These are phyloP conservation scores for Ochromonas danica DNA, from an alignment of 108 stramenopile species.

Conservation along the genomic window DNA sequence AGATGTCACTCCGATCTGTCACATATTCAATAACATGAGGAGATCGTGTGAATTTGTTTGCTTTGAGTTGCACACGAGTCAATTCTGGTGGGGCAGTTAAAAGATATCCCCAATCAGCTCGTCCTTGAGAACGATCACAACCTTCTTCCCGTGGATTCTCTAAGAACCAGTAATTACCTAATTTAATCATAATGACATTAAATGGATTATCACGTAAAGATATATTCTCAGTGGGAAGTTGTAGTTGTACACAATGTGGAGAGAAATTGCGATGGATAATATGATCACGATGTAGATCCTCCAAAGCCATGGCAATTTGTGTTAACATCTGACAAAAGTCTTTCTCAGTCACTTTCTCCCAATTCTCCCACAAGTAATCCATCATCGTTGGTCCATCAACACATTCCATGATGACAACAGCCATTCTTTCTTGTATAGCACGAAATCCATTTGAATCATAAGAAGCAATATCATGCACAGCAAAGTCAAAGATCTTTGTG, in stretches of 20 bases:
- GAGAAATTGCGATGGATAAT: background rate
- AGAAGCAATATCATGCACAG: background rate
- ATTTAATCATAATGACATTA: background rate
- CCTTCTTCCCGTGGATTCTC: background rate
- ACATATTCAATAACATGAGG: background rate
- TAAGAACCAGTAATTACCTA: constrained; percentile 5
- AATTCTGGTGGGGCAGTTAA: background rate
- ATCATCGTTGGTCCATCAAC: background rate
- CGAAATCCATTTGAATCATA: background rate
- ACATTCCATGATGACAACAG: background rate
- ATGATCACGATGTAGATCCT: background rate
- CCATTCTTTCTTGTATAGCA: background rate
- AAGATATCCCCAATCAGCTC: constrained; percentile 1
- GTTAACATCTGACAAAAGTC: background rate
- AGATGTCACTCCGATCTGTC: background rate
- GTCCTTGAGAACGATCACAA: background rate
- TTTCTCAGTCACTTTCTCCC: background rate
- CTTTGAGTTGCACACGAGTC: background rate
- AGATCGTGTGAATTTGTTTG: background rate
- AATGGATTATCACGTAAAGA: background rate
- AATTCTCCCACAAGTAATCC: background rate
- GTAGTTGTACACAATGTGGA: background rate
- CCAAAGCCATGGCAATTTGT: background rate
- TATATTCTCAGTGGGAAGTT: background rate
- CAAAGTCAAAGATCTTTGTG: background rate